Evolutionary conservation across 2,329 filamentous ascomycete genomes (phyloP).

Genomic region (Bipolaris oryzae): DNA sequence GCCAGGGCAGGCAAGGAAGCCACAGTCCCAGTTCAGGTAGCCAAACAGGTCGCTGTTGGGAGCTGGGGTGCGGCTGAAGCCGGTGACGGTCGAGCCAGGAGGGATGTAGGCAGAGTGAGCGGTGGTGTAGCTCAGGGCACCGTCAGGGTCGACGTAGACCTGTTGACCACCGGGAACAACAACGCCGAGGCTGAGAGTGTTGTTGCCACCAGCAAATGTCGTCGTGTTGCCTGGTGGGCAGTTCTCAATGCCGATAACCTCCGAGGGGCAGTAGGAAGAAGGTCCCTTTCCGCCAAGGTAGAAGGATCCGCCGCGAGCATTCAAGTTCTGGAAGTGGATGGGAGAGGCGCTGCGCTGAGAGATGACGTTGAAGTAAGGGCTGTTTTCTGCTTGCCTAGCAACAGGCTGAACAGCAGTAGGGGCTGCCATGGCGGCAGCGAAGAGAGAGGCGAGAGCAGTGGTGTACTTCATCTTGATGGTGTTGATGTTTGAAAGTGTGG

Average conservation of each 20-base stretch:
- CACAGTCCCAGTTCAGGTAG: conserved; percentile 35
- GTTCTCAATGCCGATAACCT: conserved; percentile 36
- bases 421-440: conserved; percentile 9
- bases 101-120: conserved; percentile 63
- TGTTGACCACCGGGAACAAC: conserved; percentile 68
- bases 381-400: conserved; percentile 7
- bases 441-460: conserved; percentile 17
- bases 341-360: conserved; percentile 55
- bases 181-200: conserved; percentile 50
- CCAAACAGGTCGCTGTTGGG: conserved; percentile 31
- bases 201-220: conserved; percentile 50
- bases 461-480: conserved; percentile 44
- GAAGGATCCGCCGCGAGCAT: conserved; percentile 57
- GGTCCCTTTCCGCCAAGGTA: conserved; percentile 55
- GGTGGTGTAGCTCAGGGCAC: conserved; percentile 61
- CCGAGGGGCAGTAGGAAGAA: conserved; percentile 57
- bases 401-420: conserved; percentile 25
- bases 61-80: conserved; percentile 52
- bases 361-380: conserved; percentile 52
- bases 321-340: conserved; percentile 56
- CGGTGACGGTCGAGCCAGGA: conserved; percentile 56
- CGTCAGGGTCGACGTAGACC: conserved; percentile 62
- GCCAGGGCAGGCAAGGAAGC: conserved; percentile 45
- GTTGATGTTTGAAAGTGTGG: background rate
- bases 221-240: conserved; percentile 58